Evolutionary conservation across 2,329 filamentous ascomycete genomes (phyloP).

Genomic region (Periconia macrospinosa): DNA sequence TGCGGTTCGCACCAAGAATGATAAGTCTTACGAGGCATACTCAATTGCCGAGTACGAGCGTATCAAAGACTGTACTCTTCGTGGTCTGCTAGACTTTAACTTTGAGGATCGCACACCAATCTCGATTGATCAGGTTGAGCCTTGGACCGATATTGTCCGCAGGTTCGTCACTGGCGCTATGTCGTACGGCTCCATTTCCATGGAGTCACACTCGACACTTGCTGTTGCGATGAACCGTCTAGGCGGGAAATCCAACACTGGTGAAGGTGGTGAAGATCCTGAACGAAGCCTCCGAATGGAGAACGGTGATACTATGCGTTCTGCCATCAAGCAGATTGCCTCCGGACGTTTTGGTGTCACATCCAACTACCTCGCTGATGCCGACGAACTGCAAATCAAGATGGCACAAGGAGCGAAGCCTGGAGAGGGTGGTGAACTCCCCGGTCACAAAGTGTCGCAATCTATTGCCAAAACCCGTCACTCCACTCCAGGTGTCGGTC

Average conservation of each 20-base stretch:
- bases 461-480: conserved; percentile 93
- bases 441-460: conserved; percentile 93
- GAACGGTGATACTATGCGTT: conserved; percentile 95
- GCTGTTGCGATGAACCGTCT: conserved; percentile 96
- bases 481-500: conserved; percentile 92
- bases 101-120: conserved; percentile 84
- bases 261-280: conserved; percentile 93
- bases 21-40: conserved; percentile 98
- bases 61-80: conserved; percentile 93
- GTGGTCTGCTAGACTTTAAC: conserved; percentile 93
- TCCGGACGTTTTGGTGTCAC: conserved; percentile 96
- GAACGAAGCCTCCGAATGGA: conserved; percentile 84
- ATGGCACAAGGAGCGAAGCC: conserved; percentile 99
- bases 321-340: conserved; percentile 95
- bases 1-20: conserved; percentile 93
- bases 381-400: conserved; percentile 97
- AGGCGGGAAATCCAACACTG: conserved; percentile 95
- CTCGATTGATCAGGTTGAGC: conserved; percentile 94
- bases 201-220: conserved; percentile 95
- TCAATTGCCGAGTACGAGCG: conserved; percentile 91
- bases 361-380: conserved; percentile 89
- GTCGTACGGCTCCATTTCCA: conserved; percentile 98
- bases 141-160: conserved; percentile 96
- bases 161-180: conserved; percentile 97
- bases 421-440: conserved; percentile 94